Conservation (phyloP, 257 asterid species). For the Jacaranda copaia region DNA sequence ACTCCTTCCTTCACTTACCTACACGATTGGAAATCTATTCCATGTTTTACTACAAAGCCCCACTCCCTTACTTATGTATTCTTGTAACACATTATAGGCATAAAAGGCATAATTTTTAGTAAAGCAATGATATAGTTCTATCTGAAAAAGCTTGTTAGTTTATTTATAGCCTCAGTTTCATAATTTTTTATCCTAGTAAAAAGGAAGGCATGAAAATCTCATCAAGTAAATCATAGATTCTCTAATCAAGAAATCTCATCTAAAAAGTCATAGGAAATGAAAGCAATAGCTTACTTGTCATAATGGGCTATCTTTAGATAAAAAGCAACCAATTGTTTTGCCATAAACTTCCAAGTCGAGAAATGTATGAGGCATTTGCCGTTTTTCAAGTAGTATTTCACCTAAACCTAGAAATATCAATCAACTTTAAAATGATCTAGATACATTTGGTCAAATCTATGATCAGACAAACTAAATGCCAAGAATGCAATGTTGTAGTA, state of each 20-base stretch:
- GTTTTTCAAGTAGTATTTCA: constrained; percentile 89
- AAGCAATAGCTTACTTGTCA: constrained; percentile 67
- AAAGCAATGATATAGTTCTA: no score
- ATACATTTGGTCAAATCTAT: background rate
- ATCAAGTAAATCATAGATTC: background rate
- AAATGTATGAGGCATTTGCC: constrained; percentile 89
- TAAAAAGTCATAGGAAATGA: constrained; percentile 34
- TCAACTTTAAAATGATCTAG: constrained; percentile 24
- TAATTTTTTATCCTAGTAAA: no score
- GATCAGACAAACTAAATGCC: constrained; percentile 14
- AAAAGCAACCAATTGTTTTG: constrained; percentile 78
- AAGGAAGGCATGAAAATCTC: no score
- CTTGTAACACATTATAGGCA: background rate
- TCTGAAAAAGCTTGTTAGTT: no score
- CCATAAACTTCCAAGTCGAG: constrained; percentile 95
- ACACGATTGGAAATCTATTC: no score
- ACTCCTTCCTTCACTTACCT: background rate
- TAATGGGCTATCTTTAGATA: constrained; percentile 84
- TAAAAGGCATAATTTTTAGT: constrained; percentile 4
- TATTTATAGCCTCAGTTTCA: no score
- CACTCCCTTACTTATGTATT: no score
- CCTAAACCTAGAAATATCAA: constrained; percentile 51
- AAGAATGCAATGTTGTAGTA: constrained; percentile 13
- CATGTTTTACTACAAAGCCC: no score
- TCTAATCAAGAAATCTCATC: constrained; percentile 9